phyloP scores from a whole-genome alignment of 192 early-diverging fungal genomes.

The Mortierella antarctica region DNA sequence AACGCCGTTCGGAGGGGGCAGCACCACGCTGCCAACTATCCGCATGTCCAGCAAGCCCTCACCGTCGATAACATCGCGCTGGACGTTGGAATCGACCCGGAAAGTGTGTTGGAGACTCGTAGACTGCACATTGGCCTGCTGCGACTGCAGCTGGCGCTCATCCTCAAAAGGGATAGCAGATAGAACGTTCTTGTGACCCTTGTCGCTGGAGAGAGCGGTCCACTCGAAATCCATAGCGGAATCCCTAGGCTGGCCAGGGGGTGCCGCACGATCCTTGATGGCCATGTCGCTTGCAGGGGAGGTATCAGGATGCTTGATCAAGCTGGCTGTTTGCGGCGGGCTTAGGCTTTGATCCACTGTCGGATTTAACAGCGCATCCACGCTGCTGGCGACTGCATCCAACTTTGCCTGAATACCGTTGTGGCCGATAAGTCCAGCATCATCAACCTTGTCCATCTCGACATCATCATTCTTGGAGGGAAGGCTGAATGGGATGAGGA shows the following conservation, averaged over 20 bases:
- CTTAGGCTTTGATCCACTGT: background rate
- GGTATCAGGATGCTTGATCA: too few species aligned
- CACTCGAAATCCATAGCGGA: slow-evolving; percentile 16
- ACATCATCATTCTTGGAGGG: background rate
- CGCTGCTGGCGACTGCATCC: background rate
- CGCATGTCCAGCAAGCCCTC: slow-evolving; percentile 5
- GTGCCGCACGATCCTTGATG: background rate
- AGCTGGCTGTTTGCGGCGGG: background rate
- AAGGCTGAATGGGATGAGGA: background rate
- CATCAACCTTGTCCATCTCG: background rate
- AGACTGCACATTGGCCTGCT: background rate
- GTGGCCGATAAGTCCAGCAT: background rate
- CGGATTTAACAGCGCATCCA: background rate
- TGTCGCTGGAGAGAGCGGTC: background rate
- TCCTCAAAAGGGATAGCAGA: background rate
- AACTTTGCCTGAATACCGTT: too few species aligned
- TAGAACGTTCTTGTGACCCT: background rate
- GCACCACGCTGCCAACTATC: background rate
- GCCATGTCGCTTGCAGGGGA: background rate
- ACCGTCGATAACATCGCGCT: background rate
- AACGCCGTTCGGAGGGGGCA: background rate
- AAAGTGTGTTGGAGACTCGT: too few species aligned
- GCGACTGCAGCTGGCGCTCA: background rate
- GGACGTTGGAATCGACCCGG: too few species aligned
- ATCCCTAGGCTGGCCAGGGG: background rate